Base-by-base conservation (phyloP, 2,329 filamentous ascomycete species). In the Hypoxylon sp. region DNA sequence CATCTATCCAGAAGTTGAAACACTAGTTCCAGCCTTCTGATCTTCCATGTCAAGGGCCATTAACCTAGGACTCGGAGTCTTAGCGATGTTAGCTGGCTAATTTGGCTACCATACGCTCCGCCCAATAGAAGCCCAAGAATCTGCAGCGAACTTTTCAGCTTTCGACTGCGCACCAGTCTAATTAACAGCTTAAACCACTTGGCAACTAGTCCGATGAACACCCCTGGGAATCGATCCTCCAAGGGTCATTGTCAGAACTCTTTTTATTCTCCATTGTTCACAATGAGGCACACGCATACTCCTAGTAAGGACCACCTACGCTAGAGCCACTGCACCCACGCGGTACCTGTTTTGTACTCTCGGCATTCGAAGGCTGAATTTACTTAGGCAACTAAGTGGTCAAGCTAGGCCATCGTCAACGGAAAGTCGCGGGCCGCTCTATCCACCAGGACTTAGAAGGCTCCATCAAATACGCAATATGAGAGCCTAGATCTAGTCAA, bases 221-320 rank as follows among this genome's bases (percentile, higher is more conserved):
- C 34, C 40, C 47, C 36, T 30, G 30, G 16, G 23, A n/a, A n/a
- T n/a, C n/a, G n/a, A 36, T 40, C 38, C 27, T 49, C 37, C 35
- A 31, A n/a, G 45, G 34, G 31, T 32, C 48, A 49, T 56, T 50
- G 52, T 59, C 56, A 59, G 52, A 45, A 59, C 52, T 54, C 53
- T 59, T 54, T 55, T 57, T 47, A 43, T 57, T 53, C 49, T 57
- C 49, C 44, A 50, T 49, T 45, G n/a, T n/a, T n/a, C n/a, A 27
- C 29, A 36, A 42, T 34, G 26, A 26, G 26, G 31, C 27, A 27
- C 36, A 44, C 32, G 20, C 37, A 35, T 38, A 37, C n/a, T n/a
- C n/a, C n/a, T n/a, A n/a, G n/a, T n/a, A n/a, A n/a, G n/a, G n/a
- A n/a, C n/a, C n/a, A n/a, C n/a, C n/a, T n/a, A 12, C 19, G 5